Conservation (phyloP, 2,329 filamentous ascomycete genomes). For the Aspergillus unguis region DNA sequence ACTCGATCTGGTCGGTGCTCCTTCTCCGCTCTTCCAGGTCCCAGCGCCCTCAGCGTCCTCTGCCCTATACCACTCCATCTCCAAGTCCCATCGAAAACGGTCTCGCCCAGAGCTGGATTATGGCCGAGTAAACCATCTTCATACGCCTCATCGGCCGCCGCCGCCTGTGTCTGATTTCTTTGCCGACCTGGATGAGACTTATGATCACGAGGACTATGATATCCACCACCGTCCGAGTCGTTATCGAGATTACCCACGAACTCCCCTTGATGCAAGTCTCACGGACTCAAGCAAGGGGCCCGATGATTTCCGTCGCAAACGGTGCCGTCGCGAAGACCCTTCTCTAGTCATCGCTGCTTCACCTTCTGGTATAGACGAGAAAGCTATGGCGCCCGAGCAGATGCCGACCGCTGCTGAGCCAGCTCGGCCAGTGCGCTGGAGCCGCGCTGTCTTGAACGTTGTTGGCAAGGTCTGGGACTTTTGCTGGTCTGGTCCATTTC, state of each 20-base stretch:
- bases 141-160: constrained; percentile 29
- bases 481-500: constrained; percentile 68
- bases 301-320: constrained; percentile 28
- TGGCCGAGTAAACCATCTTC: constrained; percentile 24
- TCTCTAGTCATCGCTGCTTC: constrained; percentile 22
- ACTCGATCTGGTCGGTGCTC: constrained; percentile 37
- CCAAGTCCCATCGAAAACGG: constrained; percentile 31
- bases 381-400: constrained; percentile 8
- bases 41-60: constrained; percentile 36
- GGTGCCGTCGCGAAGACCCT: constrained; percentile 30
- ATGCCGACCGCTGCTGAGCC: constrained; percentile 14
- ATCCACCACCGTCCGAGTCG: constrained; percentile 45
- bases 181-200: constrained; percentile 13
- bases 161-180: constrained; percentile 28
- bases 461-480: constrained; percentile 77
- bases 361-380: constrained; percentile 19
- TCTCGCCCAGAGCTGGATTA: constrained; percentile 27
- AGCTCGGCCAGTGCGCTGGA: constrained; percentile 33
- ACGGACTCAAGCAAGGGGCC: constrained; percentile 21
- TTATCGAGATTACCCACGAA: constrained; percentile 32
- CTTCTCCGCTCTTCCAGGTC: constrained; percentile 37
- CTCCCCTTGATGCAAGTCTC: constrained; percentile 27
- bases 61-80: constrained; percentile 36
- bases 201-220: constrained; percentile 15
- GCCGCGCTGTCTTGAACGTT: constrained; percentile 41